Evolutionary conservation across 257 asterid species (phyloP), one percentile per base, ranked within the genome.

Genomic region (Handroanthus guayacan): DNA sequence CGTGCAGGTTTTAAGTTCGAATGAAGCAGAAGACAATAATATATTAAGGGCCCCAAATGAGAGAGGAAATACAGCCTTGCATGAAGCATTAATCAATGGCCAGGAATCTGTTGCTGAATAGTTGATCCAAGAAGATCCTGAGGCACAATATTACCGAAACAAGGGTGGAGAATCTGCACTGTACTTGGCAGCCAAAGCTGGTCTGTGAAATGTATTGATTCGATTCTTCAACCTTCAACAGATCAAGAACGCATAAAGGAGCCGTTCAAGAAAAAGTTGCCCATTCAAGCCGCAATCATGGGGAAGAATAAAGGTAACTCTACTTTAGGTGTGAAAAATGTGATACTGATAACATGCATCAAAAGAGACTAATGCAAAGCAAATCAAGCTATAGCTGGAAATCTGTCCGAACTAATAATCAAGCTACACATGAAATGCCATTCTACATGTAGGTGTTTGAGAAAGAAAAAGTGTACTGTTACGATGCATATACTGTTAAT

Each of bases 171-270:
- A 75, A 48, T 82, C 77, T 18, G 67, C 75, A 1, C 14, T 79
- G 34, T 84, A 77, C 66, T 68, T 86, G 73, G 85, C 86, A 0
- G 82, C 83, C 43, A 75, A 77, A 45, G 79, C 62, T 17, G 90
- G 86, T 58, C 58, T 56, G 60, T 43, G 0, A 17, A 13, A 6
- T 67, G 70, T 16, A 74, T 75, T 41, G 67, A 61, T 9, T 60
- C 12, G 41, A 62, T 83, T 67, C 67, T 75, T 38, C 18, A 39
- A 41, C 7, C 9, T 2, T 50, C 37, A 3, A 54, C 54, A 6
- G 61, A 80, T n/a, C n/a, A 37, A 5, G 7, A 65, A n/a, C 37
- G 52, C 4, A 2, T 64, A 0, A 6, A 37, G 5, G 31, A 41
- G 45, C 45, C 1, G 45, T 41, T 78, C 62, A 45, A 17, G 62